phyloP scores from a whole-genome alignment of 208 protist genomes.

The Trypanosoma melophagium region DNA sequence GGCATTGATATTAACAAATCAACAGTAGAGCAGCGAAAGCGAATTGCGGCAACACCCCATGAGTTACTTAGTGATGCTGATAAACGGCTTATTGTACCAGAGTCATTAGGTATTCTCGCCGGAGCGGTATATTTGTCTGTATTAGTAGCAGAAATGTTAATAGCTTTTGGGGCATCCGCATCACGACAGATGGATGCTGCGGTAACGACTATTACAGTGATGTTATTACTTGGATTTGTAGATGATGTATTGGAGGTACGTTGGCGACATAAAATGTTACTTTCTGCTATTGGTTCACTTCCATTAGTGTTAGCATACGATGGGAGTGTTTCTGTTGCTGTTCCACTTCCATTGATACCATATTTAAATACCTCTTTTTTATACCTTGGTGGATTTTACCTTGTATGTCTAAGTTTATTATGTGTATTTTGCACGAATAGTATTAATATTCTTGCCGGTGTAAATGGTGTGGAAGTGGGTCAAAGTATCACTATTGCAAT shows the following conservation, averaged over 20 bases:
- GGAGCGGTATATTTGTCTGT: slow-evolving; percentile 77
- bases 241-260: slow-evolving; percentile 99
- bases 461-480: slow-evolving; percentile 98
- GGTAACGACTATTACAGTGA: slow-evolving; percentile 96
- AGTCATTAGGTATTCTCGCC: slow-evolving; percentile 78
- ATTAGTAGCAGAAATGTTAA: slow-evolving; percentile 46
- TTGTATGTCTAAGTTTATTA: slow-evolving; percentile 95
- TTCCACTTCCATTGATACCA: slow-evolving; percentile 67
- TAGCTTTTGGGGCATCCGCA: slow-evolving; percentile 27
- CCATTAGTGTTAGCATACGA: slow-evolving; percentile 94
- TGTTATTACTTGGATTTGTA: slow-evolving; percentile 99
- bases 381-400: slow-evolving; percentile 93
- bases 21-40: slow-evolving; percentile 57
- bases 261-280: slow-evolving; percentile 97
- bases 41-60: slow-evolving; percentile 43
- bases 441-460: slow-evolving; percentile 99
- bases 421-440: slow-evolving; percentile 99
- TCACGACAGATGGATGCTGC: slow-evolving; percentile 78
- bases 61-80: slow-evolving; percentile 22
- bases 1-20: slow-evolving; percentile 97
- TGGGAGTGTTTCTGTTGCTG: slow-evolving; percentile 84
- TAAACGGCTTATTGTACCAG: slow-evolving; percentile 51
- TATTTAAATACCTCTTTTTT: slow-evolving; percentile 40
- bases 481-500: slow-evolving; percentile 96
- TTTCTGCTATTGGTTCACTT: slow-evolving; percentile 95